phyloP scores from a whole-genome alignment of 768 basidiomycete species.

The Neoboletus subvelutipes region DNA sequence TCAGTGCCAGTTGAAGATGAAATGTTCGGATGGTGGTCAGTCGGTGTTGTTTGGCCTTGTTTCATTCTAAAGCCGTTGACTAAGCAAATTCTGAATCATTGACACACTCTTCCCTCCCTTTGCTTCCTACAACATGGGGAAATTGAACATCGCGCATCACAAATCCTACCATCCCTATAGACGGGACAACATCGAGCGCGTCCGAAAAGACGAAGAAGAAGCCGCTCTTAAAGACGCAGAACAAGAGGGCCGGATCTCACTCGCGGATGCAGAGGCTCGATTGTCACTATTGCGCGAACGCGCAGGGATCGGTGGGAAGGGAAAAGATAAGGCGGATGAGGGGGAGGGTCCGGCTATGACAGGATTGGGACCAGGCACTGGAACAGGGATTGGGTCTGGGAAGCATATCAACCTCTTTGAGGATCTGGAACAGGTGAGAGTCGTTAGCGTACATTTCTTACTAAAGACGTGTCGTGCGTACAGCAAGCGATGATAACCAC shows the following conservation, averaged over 20 bases:
- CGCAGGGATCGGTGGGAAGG: constrained; percentile 46
- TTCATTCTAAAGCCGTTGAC: constrained; percentile 17
- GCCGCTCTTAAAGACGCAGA: constrained; percentile 62
- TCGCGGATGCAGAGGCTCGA: constrained; percentile 82
- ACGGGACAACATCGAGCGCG: constrained; percentile 79
- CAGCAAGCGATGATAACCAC: constrained; percentile 49
- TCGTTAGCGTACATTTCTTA: background rate
- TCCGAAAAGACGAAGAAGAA: constrained; percentile 80
- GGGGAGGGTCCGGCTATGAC: constrained; percentile 16
- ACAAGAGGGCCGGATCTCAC: constrained; percentile 68
- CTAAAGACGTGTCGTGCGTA: background rate
- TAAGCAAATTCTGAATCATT: background rate
- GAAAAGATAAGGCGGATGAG: constrained; percentile 36
- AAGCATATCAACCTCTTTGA: constrained; percentile 86
- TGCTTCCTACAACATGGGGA: constrained; percentile 3
- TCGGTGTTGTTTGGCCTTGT: constrained; percentile 13
- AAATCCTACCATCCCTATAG: constrained; percentile 89
- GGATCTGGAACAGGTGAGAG: constrained; percentile 68
- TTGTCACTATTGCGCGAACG: constrained; percentile 62
- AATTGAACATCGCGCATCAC: constrained; percentile 84
- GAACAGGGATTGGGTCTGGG: constrained; percentile 30
- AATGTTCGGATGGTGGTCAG: background rate
- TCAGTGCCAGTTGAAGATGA: background rate
- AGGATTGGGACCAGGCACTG: background rate
- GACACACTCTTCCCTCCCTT: background rate